Evolutionary conservation across 345 rosid genomes (phyloP).

Genomic region (Syzygium jambos): DNA sequence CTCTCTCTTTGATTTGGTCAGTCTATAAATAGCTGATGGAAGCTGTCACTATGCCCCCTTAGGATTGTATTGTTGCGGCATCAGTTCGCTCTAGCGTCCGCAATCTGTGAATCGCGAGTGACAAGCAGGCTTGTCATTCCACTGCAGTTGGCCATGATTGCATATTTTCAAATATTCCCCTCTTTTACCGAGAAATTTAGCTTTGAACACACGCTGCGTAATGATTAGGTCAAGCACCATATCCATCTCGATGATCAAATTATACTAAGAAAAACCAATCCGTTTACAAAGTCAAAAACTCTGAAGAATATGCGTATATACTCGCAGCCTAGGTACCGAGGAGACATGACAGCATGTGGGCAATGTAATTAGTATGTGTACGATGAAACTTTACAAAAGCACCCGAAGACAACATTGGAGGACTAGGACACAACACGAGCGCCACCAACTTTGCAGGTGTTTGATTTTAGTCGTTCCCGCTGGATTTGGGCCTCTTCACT

Average conservation of each 20-base stretch:
- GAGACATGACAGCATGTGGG: no score
- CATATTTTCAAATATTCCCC: no score
- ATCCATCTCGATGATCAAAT: neutral
- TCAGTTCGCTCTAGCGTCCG: neutral
- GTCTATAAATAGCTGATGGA: neutral
- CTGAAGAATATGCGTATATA: neutral
- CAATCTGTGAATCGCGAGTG: neutral
- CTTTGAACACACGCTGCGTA: neutral
- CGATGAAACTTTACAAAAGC: no score
- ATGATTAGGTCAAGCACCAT: neutral
- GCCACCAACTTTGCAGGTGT: no score
- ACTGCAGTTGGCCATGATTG: no score
- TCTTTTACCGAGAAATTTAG: neutral
- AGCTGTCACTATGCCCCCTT: neutral
- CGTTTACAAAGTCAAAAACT: neutral
- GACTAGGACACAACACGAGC: neutral
- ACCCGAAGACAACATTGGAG: neutral
- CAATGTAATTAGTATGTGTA: no score
- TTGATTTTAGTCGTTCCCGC: neutral
- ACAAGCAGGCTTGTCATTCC: no score
- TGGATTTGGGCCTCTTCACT: constrained; percentile 44
- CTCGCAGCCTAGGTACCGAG: no score
- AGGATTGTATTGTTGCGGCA: neutral
- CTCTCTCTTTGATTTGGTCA: neutral
- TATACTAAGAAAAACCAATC: neutral